Percentiles rank a stretch among this genome's conserved stretches.
These are phyloP conservation scores for Fusarium redolens DNA, from an alignment of 2,329 filamentous ascomycete genomes.

Conservation along the genomic window DNA sequence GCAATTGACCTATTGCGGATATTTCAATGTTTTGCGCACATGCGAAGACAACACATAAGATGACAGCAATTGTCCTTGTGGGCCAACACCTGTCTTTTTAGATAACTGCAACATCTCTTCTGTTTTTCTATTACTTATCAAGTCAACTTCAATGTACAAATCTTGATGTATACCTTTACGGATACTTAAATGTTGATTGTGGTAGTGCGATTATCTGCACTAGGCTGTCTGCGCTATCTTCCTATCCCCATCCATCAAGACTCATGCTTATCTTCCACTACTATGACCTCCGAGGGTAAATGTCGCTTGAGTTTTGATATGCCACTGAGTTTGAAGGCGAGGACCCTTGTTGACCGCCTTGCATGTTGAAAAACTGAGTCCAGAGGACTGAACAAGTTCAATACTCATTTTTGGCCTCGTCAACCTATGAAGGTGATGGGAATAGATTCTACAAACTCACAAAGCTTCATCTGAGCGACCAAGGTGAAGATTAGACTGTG, in stretches of 20 bases:
- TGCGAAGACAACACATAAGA: not conserved
- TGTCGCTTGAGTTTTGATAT: not conserved
- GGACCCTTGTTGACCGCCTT: too few relatives aligned
- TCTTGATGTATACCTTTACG: not conserved
- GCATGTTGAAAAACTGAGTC: too few relatives aligned
- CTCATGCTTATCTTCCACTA: not conserved
- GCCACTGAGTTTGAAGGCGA: too few relatives aligned
- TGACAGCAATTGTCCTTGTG: not conserved
- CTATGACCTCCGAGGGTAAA: too few relatives aligned
- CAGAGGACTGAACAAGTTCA: too few relatives aligned
- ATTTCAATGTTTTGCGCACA: slow-evolving; percentile 2
- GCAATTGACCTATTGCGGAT: not conserved
- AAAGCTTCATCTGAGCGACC: too few relatives aligned
- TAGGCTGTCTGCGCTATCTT: not conserved
- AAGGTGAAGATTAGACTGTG: too few relatives aligned
- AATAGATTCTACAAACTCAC: too few relatives aligned
- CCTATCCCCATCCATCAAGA: not conserved
- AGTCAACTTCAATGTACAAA: not conserved
- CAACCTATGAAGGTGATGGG: too few relatives aligned
- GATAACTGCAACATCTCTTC: not conserved
- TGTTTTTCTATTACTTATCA: too few relatives aligned
- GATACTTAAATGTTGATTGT: not conserved
- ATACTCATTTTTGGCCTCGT: too few relatives aligned
- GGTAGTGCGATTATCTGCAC: not conserved
- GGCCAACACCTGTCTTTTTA: too few relatives aligned